Percentiles rank a stretch among this genome's conserved stretches.
These are phyloP conservation scores for Citrus trifoliata DNA, from an alignment of 345 rosid genomes.

Conservation along the genomic window DNA sequence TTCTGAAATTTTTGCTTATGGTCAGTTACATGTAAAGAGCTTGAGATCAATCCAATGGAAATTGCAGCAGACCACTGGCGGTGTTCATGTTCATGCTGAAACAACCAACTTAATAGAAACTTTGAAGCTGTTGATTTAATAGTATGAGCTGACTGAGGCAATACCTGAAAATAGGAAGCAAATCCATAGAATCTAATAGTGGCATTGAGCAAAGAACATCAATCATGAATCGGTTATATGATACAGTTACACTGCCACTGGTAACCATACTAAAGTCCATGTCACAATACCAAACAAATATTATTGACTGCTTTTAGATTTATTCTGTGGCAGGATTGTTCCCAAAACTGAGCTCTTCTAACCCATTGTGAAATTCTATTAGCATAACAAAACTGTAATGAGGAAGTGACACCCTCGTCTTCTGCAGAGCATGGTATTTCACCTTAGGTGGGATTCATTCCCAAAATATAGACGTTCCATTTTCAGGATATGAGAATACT, in stretches of 20 bases:
- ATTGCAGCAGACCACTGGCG: conserved; percentile 96
- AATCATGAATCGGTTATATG: background rate
- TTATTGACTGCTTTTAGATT: background rate
- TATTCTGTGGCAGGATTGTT: background rate
- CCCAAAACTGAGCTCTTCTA: background rate
- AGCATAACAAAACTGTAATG: background rate
- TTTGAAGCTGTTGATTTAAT: conserved; percentile 74
- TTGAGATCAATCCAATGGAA: conserved; percentile 84
- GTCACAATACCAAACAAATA: background rate
- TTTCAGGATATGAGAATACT: background rate
- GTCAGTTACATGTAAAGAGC: conserved; percentile 76
- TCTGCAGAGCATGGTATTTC: background rate
- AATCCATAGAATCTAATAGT: conserved; percentile 7
- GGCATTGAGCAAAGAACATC: background rate
- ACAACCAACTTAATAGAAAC: conserved; percentile 76
- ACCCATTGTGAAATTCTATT: background rate
- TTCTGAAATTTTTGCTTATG: conserved; percentile 73
- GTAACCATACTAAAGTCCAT: background rate
- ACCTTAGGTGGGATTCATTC: background rate
- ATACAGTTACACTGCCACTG: background rate
- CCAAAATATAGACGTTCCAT: background rate
- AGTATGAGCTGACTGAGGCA: conserved; percentile 83
- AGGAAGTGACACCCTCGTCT: background rate
- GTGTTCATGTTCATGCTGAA: conserved; percentile 81
- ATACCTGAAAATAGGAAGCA: conserved; percentile 45